Evolutionary conservation across 495 filamentous ascomycete species (phyloP).

Genomic region (Staphylotrichum tortipilum): DNA sequence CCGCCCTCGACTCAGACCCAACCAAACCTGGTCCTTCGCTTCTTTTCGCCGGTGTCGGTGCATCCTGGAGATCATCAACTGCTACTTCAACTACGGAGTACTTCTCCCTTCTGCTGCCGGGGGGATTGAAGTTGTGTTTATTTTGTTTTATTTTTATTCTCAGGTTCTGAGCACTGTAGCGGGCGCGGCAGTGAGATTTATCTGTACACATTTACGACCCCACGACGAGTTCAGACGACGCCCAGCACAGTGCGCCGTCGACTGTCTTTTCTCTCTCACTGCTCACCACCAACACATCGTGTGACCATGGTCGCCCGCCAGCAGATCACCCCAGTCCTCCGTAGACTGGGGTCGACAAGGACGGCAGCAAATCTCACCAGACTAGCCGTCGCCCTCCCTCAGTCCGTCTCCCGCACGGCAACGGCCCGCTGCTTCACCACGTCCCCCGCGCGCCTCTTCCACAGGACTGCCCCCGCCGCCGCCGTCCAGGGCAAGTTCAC

Average conservation of each 20-base stretch:
- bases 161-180: too few species aligned
- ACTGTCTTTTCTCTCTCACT: background rate
- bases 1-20: background rate
- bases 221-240: too few species aligned
- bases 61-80: background rate
- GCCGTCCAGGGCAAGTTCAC: constrained; percentile 57
- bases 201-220: too few species aligned
- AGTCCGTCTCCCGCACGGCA: constrained; percentile 9
- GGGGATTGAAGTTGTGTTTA: background rate
- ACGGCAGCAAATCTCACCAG: constrained; percentile 6
- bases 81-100: too few species aligned
- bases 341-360: constrained; percentile 17
- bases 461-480: constrained; percentile 10
- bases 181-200: too few species aligned
- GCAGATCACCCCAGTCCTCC: constrained; percentile 15
- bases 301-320: constrained; percentile 19
- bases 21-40: background rate
- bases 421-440: constrained; percentile 28
- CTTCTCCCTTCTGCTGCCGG: too few species aligned
- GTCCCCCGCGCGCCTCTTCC: constrained; percentile 24
- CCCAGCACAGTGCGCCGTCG: too few species aligned
- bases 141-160: too few species aligned
- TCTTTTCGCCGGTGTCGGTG: constrained; percentile 13
- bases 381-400: constrained; percentile 9
- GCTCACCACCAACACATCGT: background rate